phyloP scores from a whole-genome alignment of 306 rosid genomes.

The Vigna mungo region DNA sequence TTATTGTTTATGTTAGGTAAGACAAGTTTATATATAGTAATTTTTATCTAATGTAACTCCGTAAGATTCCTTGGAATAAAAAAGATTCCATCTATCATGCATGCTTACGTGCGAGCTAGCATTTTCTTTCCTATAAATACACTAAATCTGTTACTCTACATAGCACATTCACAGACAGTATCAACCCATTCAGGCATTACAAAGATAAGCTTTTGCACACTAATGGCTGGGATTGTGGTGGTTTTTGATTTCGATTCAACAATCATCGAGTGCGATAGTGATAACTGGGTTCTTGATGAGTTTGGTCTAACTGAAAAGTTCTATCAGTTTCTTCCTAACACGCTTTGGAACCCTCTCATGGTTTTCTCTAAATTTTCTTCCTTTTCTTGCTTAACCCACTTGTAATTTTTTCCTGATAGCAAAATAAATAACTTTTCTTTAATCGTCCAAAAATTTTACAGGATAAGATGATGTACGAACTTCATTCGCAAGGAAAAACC shows the following conservation, averaged over 20 bases:
- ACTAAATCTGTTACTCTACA: neutral
- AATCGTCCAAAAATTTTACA: neutral
- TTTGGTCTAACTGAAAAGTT: conserved; percentile 55
- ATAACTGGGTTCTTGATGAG: conserved; percentile 70
- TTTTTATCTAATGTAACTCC: neutral
- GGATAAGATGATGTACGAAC: conserved; percentile 69
- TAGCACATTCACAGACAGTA: neutral
- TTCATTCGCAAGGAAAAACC: conserved; percentile 65
- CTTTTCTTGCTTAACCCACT: neutral
- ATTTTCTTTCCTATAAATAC: conserved; percentile 33
- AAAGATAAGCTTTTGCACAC: conserved; percentile 11
- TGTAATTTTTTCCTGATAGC: neutral
- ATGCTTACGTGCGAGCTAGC: neutral
- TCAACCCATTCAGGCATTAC: neutral
- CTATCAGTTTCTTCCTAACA: conserved; percentile 58
- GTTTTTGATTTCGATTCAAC: conserved; percentile 73
- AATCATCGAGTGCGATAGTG: conserved; percentile 69
- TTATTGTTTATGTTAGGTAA: too few relatives aligned
- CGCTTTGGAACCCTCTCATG: conserved; percentile 74
- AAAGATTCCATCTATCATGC: neutral
- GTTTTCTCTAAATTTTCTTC: conserved; percentile 34
- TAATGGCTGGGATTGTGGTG: conserved; percentile 56
- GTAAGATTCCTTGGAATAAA: conserved; percentile 34
- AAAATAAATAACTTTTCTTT: neutral
- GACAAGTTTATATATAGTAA: too few relatives aligned